These are phyloP conservation scores for Pleurotus salmoneostramineus DNA, from an alignment of 768 basidiomycete genomes.

Conservation along the genomic window DNA sequence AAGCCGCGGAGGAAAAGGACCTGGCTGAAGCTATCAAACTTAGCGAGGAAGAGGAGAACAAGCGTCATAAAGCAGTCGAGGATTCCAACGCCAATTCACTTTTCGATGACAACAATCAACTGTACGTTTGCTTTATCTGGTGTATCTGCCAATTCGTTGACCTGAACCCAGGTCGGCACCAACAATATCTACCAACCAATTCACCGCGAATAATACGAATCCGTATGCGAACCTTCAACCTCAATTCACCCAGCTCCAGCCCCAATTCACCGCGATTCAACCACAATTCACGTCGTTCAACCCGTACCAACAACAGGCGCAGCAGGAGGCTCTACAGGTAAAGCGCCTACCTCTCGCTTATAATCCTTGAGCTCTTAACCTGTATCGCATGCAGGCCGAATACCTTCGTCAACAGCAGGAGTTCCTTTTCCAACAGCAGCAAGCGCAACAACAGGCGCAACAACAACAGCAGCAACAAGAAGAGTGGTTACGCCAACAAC, in stretches of 20 bases:
- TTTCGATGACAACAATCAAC: constrained; percentile 83
- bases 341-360: constrained; percentile 1
- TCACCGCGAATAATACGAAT: constrained; percentile 61
- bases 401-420: constrained; percentile 74
- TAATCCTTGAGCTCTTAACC: constrained; percentile 32
- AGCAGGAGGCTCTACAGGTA: constrained; percentile 81
- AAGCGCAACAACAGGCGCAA: constrained; percentile 44
- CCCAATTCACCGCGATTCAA: constrained; percentile 69
- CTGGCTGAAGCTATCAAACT: constrained; percentile 76
- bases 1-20: constrained; percentile 75
- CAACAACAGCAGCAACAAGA: constrained; percentile 50
- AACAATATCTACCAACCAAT: constrained; percentile 39
- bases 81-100: constrained; percentile 70
- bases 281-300: constrained; percentile 94
- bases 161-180: constrained; percentile 23
- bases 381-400: constrained; percentile 50
- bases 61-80: constrained; percentile 64
- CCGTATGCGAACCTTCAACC: constrained; percentile 40
- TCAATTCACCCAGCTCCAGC: constrained; percentile 51
- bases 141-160: constrained; percentile 8
- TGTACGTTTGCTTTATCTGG: constrained; percentile 42
- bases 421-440: constrained; percentile 48
- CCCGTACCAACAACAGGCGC: constrained; percentile 88
- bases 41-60: constrained; percentile 88
- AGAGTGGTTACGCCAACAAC: constrained; percentile 40